Evolutionary conservation across 163 green algal genomes (phyloP).

Genomic region (Prototheca wickerhamii): DNA sequence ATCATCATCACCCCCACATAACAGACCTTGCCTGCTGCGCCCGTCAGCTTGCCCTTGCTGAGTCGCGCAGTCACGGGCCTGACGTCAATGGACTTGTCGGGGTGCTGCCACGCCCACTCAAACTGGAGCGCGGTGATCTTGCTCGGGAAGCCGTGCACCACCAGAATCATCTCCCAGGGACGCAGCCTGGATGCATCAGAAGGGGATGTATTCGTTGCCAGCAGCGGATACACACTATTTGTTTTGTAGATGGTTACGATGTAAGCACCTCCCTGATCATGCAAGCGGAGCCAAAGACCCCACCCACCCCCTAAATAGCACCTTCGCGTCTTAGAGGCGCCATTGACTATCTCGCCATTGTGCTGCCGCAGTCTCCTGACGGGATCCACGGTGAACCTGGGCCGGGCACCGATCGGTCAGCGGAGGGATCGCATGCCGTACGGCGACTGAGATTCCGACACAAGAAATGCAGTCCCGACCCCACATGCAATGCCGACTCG

Average conservation of each 20-base stretch:
- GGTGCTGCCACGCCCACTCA: constrained; percentile 91
- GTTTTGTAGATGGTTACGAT: neutral
- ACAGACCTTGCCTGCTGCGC: constrained; percentile 64
- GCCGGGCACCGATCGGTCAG: neutral
- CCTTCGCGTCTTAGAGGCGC: constrained; percentile 54
- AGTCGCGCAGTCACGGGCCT: constrained; percentile 30
- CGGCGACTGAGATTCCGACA: neutral
- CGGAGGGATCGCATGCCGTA: neutral
- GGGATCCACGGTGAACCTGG: constrained; percentile 84
- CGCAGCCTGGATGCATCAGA: constrained; percentile 34
- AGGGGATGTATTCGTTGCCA: neutral
- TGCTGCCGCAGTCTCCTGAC: constrained; percentile 69
- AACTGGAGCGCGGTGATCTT: constrained; percentile 79
- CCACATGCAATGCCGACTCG: constrained; percentile 24
- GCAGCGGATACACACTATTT: neutral
- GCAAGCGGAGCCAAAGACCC: neutral
- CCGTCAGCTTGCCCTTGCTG: constrained; percentile 25
- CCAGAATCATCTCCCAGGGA: constrained; percentile 84
- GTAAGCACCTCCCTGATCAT: neutral
- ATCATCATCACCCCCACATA: neutral
- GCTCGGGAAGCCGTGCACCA: constrained; percentile 78
- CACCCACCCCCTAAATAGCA: constrained; percentile 4
- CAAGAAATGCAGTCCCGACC: neutral
- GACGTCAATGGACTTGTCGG: constrained; percentile 43
- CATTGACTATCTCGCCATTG: constrained; percentile 70